Percentiles rank a stretch among this genome's conserved stretches.
These are phyloP conservation scores for Porphyra umbilicalis DNA, from an alignment of 31 red algal species.

Conservation along the genomic window DNA sequence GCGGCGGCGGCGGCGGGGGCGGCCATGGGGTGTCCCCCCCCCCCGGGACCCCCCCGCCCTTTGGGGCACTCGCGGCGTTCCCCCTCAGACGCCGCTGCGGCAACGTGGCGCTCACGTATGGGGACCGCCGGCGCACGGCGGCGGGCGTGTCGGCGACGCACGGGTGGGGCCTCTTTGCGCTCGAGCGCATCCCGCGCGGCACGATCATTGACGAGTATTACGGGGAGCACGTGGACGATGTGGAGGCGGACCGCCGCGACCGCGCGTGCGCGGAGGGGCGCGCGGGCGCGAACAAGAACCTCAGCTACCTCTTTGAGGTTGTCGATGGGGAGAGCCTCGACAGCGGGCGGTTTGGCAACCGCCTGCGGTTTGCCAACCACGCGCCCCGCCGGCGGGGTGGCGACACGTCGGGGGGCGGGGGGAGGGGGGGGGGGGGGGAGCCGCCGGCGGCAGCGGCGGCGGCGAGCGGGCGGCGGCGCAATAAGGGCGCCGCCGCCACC, in stretches of 20 bases:
- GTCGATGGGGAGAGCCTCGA: constrained; percentile 59
- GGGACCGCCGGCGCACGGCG: constrained; percentile 24
- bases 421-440: background rate
- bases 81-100: constrained; percentile 10
- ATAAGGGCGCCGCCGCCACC: background rate
- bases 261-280: constrained; percentile 41
- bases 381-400: constrained; percentile 5
- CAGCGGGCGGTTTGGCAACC: constrained; percentile 63
- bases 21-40: constrained; percentile 6
- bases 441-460: background rate
- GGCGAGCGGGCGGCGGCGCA: no score
- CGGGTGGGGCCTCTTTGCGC: constrained; percentile 86
- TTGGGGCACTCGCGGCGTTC: background rate
- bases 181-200: constrained; percentile 37
- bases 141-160: constrained; percentile 75
- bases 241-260: constrained; percentile 73
- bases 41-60: no score
- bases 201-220: constrained; percentile 88
- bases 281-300: constrained; percentile 6
- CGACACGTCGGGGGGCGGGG: background rate
- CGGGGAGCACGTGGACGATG: constrained; percentile 70
- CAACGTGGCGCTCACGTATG: constrained; percentile 38
- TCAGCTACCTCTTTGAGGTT: constrained; percentile 75
- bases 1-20: background rate
- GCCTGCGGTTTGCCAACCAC: constrained; percentile 79